Evolutionary conservation across 495 filamentous ascomycete species (phyloP).

Genomic region (Podospora pseudocomata): DNA sequence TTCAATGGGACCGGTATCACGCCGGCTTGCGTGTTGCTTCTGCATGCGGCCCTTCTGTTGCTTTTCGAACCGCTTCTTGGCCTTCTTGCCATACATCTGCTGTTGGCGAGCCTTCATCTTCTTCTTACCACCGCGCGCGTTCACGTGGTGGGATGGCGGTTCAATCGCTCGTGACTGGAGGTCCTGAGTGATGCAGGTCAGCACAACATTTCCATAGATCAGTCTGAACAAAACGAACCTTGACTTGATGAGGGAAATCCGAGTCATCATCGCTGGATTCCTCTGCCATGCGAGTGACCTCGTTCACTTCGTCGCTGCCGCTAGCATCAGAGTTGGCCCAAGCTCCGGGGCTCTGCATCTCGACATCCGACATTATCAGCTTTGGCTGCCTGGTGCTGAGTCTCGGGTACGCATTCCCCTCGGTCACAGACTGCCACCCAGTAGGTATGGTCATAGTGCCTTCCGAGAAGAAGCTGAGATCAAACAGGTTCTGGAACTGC

Average conservation of each 20-base stretch:
- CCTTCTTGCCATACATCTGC: constrained; percentile 38
- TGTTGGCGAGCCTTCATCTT: constrained; percentile 33
- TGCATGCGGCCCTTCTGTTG: constrained; percentile 31
- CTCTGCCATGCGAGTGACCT: constrained; percentile 48
- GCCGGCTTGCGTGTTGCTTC: constrained; percentile 27
- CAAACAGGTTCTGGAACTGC: constrained; percentile 65
- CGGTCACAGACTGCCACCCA: constrained; percentile 58
- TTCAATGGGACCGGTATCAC: constrained; percentile 33
- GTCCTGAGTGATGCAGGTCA: constrained; percentile 2
- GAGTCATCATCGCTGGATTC: constrained; percentile 50
- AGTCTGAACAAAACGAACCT: constrained; percentile 23
- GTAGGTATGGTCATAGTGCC: constrained; percentile 50
- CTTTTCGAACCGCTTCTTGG: constrained; percentile 34
- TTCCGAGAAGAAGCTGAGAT: constrained; percentile 57
- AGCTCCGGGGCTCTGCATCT: constrained; percentile 31
- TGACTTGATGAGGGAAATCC: constrained; percentile 24
- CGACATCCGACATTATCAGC: constrained; percentile 29
- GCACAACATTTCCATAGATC: not conserved
- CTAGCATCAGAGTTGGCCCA: constrained; percentile 42
- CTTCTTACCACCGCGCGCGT: constrained; percentile 31
- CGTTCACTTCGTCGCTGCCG: constrained; percentile 34
- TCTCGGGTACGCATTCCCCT: constrained; percentile 52
- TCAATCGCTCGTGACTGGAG: constrained; percentile 5
- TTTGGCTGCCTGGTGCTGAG: constrained; percentile 52
- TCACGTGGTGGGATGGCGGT: constrained; percentile 22